Percentiles rank a stretch among this genome's conserved stretches.
phyloP scores from a whole-genome alignment of 1,284 basidiomycete genomes.

The Amylostereum chailletii region DNA sequence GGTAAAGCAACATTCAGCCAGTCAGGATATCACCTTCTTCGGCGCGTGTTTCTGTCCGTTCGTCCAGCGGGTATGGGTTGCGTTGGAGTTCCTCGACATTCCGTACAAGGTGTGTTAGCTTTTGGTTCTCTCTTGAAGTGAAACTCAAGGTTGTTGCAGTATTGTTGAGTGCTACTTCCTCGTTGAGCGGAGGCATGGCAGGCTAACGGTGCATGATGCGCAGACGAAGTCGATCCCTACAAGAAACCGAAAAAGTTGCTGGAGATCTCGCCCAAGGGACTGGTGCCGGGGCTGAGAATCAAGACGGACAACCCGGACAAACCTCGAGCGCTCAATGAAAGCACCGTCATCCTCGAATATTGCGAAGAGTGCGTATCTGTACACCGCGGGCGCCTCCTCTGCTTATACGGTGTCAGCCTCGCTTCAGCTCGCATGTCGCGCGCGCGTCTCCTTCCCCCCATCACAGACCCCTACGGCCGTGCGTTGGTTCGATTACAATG shows the following conservation, averaged over 20 bases:
- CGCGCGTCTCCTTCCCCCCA: slow-evolving; percentile 47
- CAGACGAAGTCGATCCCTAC: slow-evolving; percentile 77
- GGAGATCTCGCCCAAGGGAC: slow-evolving; percentile 70
- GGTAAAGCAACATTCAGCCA: slow-evolving; percentile 33
- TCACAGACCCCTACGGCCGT: slow-evolving; percentile 55
- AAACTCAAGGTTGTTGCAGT: slow-evolving; percentile 16
- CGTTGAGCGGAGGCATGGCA: not conserved
- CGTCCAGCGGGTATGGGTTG: slow-evolving; percentile 65
- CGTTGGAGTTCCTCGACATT: slow-evolving; percentile 53
- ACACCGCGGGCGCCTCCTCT: not conserved
- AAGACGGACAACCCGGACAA: slow-evolving; percentile 16
- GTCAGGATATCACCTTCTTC: slow-evolving; percentile 53
- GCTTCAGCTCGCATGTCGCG: slow-evolving; percentile 35
- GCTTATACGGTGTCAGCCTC: slow-evolving; percentile 20
- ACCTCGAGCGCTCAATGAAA: slow-evolving; percentile 48
- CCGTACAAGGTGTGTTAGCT: slow-evolving; percentile 44
- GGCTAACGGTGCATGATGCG: not conserved
- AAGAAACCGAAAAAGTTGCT: slow-evolving; percentile 80
- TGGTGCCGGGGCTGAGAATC: slow-evolving; percentile 65
- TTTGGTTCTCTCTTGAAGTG: not conserved
- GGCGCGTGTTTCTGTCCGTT: slow-evolving; percentile 70
- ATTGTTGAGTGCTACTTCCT: slow-evolving; percentile 21
- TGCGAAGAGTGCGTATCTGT: slow-evolving; percentile 52
- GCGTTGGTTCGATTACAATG: slow-evolving; percentile 61
- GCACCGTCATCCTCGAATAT: slow-evolving; percentile 66